Base-by-base conservation (phyloP, 345 rosid species). In the Acer saccharum region DNA sequence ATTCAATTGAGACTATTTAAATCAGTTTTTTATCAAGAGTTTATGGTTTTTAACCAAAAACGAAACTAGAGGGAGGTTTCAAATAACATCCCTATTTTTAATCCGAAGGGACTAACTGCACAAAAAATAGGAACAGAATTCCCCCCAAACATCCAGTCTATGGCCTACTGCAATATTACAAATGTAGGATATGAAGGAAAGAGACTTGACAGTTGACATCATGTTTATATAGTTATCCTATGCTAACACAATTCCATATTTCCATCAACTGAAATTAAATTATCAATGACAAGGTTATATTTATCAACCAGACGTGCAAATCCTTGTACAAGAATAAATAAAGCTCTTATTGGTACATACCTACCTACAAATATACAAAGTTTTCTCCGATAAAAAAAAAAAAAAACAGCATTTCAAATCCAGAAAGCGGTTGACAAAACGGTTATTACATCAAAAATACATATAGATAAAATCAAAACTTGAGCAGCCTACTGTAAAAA, bases 401-500 rank as follows among this genome's bases (percentile, higher is more conserved):
- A 29, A 2, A 73, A 63, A 62, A 6, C 61, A 41, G 44, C 7
- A 54, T 41, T 63, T 63, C 44, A 41, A 18, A 74, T 44, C 44
- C 44, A 41, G 7, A 35, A 57, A 7, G 18, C 17, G 1, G 7
- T 27, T 2, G 3, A 21, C 23, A 44, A 18, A 4, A 1, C 8
- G 54, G 7, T 18, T 41, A 55, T 54, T 73, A 61, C 67, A 32
- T n/a, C 27, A 3, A 48, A 39, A n/a, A 63, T 20, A 39, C 68
- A n/a, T 54, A 10, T 8, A 10, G 52, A 65, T 35, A 13, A 5
- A 43, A 29, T 2, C 3, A 29, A 43, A 9, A 14, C 7, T 5
- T 46, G 32, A 29, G 35, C 17, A 13, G 73, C 58, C 79, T 91
- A 94, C 85, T 82, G 89, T 88, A 96, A 84, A 87, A 96, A 94